Base-by-base conservation (phyloP, 305 asterid species). In the Petunia hybrid region DNA sequence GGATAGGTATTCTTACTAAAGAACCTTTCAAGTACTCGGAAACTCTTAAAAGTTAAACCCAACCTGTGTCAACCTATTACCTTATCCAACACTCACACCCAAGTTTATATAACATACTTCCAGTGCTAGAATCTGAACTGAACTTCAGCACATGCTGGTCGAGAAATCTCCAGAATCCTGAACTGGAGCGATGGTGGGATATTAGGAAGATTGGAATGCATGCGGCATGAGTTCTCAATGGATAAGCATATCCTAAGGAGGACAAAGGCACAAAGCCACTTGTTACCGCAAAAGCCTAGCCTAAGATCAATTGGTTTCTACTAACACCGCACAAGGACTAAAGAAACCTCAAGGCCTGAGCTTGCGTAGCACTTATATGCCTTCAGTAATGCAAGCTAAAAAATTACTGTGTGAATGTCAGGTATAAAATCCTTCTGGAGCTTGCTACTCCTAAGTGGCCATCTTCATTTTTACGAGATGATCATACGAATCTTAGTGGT, bases 371-470 rank as follows among this genome's bases (percentile, higher is more conserved):
- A 56, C 31, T 13, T 3, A 64, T 64, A 36, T 36, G 45, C 8
- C 46, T 38, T 64, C 22, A 8, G 39, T 64, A 43, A 64, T 9
- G 70, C 45, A 64, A 4, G 70, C 14, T 10, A n/a, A 64, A 45
- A 64, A 64, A 5, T 9, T 64, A n/a, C 6, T 64, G 70, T 12
- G 38, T 6, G 10, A 1, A 59, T 36, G 41, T 64, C 45, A 9
- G 45, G 46, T 64, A 12, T 22, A 64, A 5, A 65, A 38, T 65
- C 48, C 71, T 65, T 39, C 48, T 5, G 2, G 8, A 39, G 64
- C 46, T 65, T 65, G 48, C 71, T 39, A 13, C 48, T 65, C 48
- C 48, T 6, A 38, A 65, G 71, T 65, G 48, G 48, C 71, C 71
- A 65, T 38, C 48, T 65, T 40, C 4, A 39, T 65, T 65, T 39